Evolutionary conservation across 73 alveolate genomes (phyloP), one percentile per base, ranked within the genome.

Genomic region (Blepharisma stoltei): DNA sequence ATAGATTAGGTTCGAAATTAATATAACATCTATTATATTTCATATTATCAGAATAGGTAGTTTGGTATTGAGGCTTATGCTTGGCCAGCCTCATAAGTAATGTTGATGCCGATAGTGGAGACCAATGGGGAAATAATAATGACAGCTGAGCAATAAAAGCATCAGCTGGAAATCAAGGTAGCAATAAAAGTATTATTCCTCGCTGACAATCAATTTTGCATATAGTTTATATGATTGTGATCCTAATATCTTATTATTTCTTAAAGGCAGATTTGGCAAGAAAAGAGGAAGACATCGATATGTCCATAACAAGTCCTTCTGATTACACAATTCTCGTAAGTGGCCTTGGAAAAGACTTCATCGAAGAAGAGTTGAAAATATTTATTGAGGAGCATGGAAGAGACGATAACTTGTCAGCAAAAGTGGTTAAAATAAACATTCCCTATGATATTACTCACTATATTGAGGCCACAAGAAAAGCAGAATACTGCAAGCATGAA

Each of bases 281-380:
- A 8, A n/a, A 4, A 25, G 73, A 60, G n/a, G 18, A 25, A n/a
- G 73, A 60, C 18, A 18, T 60, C 5, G 73, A 60, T 5, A 60
- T 60, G 18, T 18, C 14, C 18, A 25, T 9, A n/a, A 14, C 23
- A 1, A 60, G 46, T 14, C 18, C 73, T 20, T 38, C 46, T 5
- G 73, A 60, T 60, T 60, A 20, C 73, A 60, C 73, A 20, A 25
- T 60, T 60, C 73, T 14, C 5, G 73, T 38, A 60, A 20, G 18
- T 18, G 73, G 73, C 73, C 73, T 60, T 8, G 73, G 73, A 8
- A 25, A 14, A 14, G 73, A 60, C 45, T 8, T 25, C 23, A 25
- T 2, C 0, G 73, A n/a, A 20, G 45, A 14, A 60, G 73, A 60
- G 23, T n/a, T 60, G 2, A 60, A 60, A 60, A 38, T 14, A 9